phyloP scores from a whole-genome alignment of 306 rosid genomes.

The Cicer cuneatum region DNA sequence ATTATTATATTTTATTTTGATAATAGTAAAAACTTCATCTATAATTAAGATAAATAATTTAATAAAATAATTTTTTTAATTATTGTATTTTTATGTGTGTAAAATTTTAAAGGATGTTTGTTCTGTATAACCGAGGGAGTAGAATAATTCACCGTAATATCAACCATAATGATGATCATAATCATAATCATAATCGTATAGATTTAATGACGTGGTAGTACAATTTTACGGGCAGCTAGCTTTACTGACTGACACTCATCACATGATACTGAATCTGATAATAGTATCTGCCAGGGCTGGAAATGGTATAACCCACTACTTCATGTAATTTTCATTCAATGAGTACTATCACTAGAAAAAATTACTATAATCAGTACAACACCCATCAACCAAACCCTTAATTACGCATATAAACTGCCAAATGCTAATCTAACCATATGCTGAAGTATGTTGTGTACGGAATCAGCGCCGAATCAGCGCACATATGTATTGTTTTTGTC shows the following conservation, averaged over 20 bases:
- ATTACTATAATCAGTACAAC: constrained; percentile 13
- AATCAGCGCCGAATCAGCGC: constrained; percentile 27
- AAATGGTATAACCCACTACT: background rate
- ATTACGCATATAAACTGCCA: constrained; percentile 2
- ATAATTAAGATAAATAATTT: too few species aligned
- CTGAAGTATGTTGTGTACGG: background rate
- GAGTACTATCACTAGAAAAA: background rate
- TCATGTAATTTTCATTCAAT: constrained; percentile 33
- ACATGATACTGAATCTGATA: constrained; percentile 9
- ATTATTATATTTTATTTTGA: too few species aligned
- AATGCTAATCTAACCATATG: background rate
- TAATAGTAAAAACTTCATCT: too few species aligned
- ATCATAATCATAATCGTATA: too few species aligned
- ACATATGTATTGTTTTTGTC: constrained; percentile 40
- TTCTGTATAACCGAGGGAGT: too few species aligned
- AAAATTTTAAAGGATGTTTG: too few species aligned
- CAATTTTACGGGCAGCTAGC: too few species aligned
- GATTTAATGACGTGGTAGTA: too few species aligned
- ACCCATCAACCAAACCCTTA: constrained; percentile 14
- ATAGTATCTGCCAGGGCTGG: background rate
- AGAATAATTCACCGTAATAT: too few species aligned
- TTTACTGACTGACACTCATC: background rate
- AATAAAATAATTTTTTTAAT: too few species aligned
- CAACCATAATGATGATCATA: too few species aligned
- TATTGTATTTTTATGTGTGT: too few species aligned